Base-by-base conservation (phyloP, 1,284 basidiomycete species). In the Leccinum pseudoinsigne region DNA sequence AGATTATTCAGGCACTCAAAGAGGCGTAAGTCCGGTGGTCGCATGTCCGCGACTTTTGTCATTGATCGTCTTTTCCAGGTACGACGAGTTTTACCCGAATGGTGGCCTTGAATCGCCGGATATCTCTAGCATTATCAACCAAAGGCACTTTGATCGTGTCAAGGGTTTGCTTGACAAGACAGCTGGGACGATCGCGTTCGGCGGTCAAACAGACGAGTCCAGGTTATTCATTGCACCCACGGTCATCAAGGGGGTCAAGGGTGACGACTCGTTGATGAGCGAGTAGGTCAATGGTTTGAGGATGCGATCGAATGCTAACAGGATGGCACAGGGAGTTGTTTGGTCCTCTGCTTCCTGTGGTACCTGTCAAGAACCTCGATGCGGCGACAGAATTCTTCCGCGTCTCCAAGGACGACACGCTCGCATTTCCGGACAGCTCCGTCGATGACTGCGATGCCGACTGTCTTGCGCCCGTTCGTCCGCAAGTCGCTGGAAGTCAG, bases 321-420 rank as follows among this genome's bases (percentile, higher is more conserved):
- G 12, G 7, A 18, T 14, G 18, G 0, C 5, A 4, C 59, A 86
- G 84, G 61, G 90, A 92, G 71, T 80, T 92, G 18, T 92, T 94
- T 71, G 92, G 90, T 2, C 91, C 92, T 5, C 68, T 94, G 7
- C 78, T 97, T 21, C 89, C 93, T 7, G 83, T 97, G 59, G 80
- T 97, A 0, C 85, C 91, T 0, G 87, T 95, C 18, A 84, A 89
- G 62, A 74, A 84, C 64, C 65, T 94, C 11, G 89, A 94, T 36
- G 86, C 86, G 54, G 93, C 89, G 3, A 88, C 95, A 64, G 79
- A 80, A 23, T 87, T 88, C 65, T 82, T 94, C 62, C 92, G 91
- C 69, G 72, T 34, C 34, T 34, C 34, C 34, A 34, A 34, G 34
- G 34, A 34, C 34, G 34, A 11, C 34, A 11, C 34, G 34, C 34